Evolutionary conservation across 2,329 filamentous ascomycete genomes (phyloP), one percentile per base, ranked within the genome.

Genomic region (Conoideocrella luteorostrata): DNA sequence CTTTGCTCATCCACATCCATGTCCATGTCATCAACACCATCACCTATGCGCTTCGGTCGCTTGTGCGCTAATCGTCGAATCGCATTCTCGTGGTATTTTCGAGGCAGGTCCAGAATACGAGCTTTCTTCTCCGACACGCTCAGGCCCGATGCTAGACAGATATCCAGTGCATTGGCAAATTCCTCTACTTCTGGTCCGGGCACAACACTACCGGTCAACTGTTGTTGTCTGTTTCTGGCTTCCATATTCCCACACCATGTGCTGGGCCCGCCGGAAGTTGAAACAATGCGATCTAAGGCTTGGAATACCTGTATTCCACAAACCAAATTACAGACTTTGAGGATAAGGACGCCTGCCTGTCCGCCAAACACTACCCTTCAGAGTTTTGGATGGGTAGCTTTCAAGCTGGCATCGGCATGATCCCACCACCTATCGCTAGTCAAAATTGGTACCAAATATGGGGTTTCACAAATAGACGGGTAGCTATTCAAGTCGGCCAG

Each of bases 151-250:
- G 73, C 53, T 56, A 82, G 65, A 69, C 89, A 91, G 43, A 80
- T 76, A 65, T 96, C 90, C 18, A 96, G 75, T 41, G 80, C 78
- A 58, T 86, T 84, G 29, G 90, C 89, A 59, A 96, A 96, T 35
- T 80, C 76, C 66, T 95, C 88, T 47, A 95, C 87, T 64, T 95
- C 88, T 49, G 82, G 80, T 40, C 86, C 85, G 24, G 87, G 80
- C 34, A 78, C 75, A 52, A 87, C 30, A 13, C 29, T 78, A 46
- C 29, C 53, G 42, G 48, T 52, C 21, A 37, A 38, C 28, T 26
- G 39, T 41, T 48, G 34, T 23, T 28, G 26, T 38, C 33, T 45
- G 7, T 10, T 40, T 26, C 26, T 29, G 15, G 18, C 18, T n/a
- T 41, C 39, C 46, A 47, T 47, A 4, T 18, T 34, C 13, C 33